These are phyloP conservation scores for Asterophora parasitica DNA, from an alignment of 768 basidiomycete genomes.

Conservation along the genomic window DNA sequence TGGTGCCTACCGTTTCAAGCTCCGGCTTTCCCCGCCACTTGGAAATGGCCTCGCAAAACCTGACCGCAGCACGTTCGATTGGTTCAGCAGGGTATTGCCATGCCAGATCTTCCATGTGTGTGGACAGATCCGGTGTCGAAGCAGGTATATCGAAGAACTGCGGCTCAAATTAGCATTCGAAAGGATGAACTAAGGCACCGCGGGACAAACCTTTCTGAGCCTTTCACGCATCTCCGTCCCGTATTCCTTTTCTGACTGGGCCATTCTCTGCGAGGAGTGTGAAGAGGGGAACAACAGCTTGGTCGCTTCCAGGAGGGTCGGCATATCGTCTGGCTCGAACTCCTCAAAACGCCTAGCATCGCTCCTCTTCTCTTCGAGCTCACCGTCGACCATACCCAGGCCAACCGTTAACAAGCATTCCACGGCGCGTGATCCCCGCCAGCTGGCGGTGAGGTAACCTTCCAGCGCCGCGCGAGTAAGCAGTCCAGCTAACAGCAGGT, in stretches of 20 bases:
- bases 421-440: slow-evolving; percentile 67
- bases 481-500: slow-evolving; percentile 69
- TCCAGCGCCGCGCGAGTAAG: slow-evolving; percentile 82
- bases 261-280: slow-evolving; percentile 31
- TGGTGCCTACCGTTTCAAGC: slow-evolving; percentile 58
- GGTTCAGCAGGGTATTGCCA: slow-evolving; percentile 81
- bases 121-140: slow-evolving; percentile 68
- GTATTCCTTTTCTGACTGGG: slow-evolving; percentile 64
- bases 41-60: slow-evolving; percentile 79
- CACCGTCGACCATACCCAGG: slow-evolving; percentile 38
- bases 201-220: slow-evolving; percentile 54
- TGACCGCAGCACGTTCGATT: slow-evolving; percentile 69
- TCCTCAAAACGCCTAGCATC: slow-evolving; percentile 39
- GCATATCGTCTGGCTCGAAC: slow-evolving; percentile 76
- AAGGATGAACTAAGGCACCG: background rate
- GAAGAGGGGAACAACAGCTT: slow-evolving; percentile 65
- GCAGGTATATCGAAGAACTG: slow-evolving; percentile 77
- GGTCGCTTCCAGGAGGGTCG: slow-evolving; percentile 58
- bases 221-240: slow-evolving; percentile 71
- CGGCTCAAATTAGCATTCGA: slow-evolving; percentile 1
- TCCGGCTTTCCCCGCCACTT: slow-evolving; percentile 85
- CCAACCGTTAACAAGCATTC: slow-evolving; percentile 75
- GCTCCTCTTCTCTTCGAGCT: slow-evolving; percentile 35
- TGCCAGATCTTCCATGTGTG: slow-evolving; percentile 75
- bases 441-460: slow-evolving; percentile 78